Evolutionary conservation across 208 protist genomes (phyloP).

Genomic region (Leptomonas seymouri): DNA sequence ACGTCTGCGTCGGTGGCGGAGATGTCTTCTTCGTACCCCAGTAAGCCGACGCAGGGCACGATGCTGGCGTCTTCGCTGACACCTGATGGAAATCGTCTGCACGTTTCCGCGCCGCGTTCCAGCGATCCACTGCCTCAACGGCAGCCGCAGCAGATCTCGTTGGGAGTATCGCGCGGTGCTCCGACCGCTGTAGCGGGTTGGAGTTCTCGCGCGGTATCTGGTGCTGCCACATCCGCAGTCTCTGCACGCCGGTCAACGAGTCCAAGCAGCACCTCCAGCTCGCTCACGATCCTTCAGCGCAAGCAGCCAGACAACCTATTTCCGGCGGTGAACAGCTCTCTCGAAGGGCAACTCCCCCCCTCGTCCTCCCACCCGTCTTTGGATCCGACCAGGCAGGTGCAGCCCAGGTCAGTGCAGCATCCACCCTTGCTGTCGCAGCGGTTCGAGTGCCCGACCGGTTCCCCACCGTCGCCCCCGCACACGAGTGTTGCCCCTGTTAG

Average conservation of each 20-base stretch:
- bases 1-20: neutral
- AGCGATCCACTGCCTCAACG: neutral
- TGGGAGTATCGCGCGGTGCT: neutral
- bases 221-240: too few relatives aligned
- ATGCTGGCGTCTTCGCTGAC: neutral
- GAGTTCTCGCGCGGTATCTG: neutral
- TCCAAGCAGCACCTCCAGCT: neutral
- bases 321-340: conserved; percentile 10
- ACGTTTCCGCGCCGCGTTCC: conserved; percentile 3
- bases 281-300: conserved; percentile 11
- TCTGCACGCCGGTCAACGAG: neutral
- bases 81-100: neutral
- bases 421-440: neutral
- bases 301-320: conserved; percentile 19
- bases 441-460: neutral
- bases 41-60: neutral
- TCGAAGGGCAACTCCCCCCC: conserved; percentile 1
- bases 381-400: neutral
- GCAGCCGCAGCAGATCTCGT: neutral
- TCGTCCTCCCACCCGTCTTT: neutral
- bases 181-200: neutral
- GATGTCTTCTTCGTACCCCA: neutral
- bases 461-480: conserved; percentile 2
- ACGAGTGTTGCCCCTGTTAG: neutral
- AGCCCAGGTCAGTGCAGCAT: neutral